Evolutionary conservation across 192 early-diverging fungal genomes (phyloP), one percentile per base, ranked within the genome.

Genomic region (Rhizophagus sp.): DNA sequence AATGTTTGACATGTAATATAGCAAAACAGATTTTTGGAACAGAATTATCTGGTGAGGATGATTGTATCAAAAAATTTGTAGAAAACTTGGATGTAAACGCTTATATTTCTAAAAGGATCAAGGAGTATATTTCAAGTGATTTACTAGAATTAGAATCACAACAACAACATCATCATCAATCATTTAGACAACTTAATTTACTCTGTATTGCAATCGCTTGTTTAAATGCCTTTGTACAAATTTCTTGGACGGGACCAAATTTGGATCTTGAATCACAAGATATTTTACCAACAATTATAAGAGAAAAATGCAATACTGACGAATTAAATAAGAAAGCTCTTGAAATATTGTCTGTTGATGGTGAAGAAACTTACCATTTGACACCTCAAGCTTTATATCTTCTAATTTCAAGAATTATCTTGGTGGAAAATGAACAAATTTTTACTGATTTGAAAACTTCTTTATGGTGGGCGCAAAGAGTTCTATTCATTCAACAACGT

Each of bases 241-340:
- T 88, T 44, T 91, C 89, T 73, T 97, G 95, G 94, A 98, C 97
- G 1, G 97, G 97, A 6, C 97, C 97, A 9, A 80, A 85, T 8
- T 63, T 97, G 13, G 82, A 83, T 12, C 82, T 93, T 10, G 89
- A 93, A 73, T 82, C 91, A 0, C 82, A 84, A 19, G 80, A 87
- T 12, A 63, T 95, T 13, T 79, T 98, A 12, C 92, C 92, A 12
- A 86, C 80, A 77, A 72, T 66, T 27, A 69, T 89, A 69, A 73
- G 84, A 71, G 47, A 68, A 81, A 6, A 80, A 30, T 80, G 81
- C 33, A 73, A 76, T 47, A 49, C 36, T 30, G 44, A 73, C 2
- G 81, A 85, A 79, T 76, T 88, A 69, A 83, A 87, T 15, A 86
- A 88, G 62, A 80, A 84, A 27, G 85, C 82, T 11, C 73, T 95